Conservation (phyloP, 2,329 filamentous ascomycete genomes). For the Colletotrichum sp. region DNA sequence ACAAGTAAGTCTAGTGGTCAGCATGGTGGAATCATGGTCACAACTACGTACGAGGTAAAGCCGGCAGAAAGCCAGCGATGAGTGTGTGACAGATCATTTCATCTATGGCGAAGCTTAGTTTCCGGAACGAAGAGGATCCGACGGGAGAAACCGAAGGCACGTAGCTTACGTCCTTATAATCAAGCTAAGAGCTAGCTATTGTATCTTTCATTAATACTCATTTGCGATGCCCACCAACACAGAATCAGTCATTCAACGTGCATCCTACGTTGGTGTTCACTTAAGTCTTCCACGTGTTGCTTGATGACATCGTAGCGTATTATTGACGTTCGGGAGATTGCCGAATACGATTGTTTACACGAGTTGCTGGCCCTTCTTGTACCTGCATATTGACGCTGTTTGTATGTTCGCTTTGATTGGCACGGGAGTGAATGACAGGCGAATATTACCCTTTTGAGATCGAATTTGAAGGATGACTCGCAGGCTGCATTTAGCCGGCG, state of each 20-base stretch:
- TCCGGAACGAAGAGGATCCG: not conserved
- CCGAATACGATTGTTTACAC: not conserved
- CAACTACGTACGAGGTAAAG: slow-evolving; percentile 6
- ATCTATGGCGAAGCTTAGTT: not conserved
- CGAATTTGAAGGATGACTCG: not conserved
- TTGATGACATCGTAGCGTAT: not conserved
- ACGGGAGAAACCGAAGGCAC: not conserved
- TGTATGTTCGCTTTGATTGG: not conserved
- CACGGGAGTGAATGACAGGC: not conserved
- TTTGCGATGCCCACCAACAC: not conserved
- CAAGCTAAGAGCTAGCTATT: not conserved
- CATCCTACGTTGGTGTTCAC: not conserved
- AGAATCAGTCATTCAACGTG: not conserved
- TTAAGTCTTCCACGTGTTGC: not conserved
- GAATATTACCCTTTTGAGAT: not conserved
- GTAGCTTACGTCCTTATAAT: not conserved
- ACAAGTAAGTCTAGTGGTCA: not conserved
- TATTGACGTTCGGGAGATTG: not conserved
- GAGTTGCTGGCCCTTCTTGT: not conserved
- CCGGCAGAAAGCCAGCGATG: not conserved
- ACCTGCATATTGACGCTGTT: not conserved
- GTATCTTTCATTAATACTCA: not conserved
- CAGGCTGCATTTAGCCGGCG: not conserved
- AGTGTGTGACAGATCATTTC: not conserved
- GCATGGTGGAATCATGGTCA: slow-evolving; percentile 4